Conservation (phyloP, 2,329 filamentous ascomycete species). For the Penicillium sp. region DNA sequence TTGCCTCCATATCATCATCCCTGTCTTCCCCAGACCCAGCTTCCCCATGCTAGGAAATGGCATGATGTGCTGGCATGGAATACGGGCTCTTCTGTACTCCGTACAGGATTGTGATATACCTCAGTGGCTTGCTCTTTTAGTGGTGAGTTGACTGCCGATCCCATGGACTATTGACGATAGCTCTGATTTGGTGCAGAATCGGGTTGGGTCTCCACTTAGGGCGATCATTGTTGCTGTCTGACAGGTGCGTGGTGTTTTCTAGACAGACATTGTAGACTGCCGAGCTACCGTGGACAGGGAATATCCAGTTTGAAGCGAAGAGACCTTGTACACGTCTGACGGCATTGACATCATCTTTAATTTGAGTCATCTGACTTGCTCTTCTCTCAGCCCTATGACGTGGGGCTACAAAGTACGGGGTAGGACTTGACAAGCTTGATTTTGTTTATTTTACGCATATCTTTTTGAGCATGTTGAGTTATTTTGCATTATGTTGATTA, state of each 20-base stretch:
- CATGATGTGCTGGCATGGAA: background rate
- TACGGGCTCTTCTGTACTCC: background rate
- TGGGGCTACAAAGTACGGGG: constrained; percentile 4
- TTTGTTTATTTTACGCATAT: background rate
- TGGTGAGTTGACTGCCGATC: constrained; percentile 4
- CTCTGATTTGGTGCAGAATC: constrained; percentile 1
- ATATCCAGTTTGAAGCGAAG: background rate
- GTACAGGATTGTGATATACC: background rate
- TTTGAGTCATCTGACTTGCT: constrained; percentile 3
- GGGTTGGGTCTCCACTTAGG: constrained; percentile 4
- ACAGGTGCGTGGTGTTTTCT: background rate
- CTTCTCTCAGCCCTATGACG: constrained; percentile 27
- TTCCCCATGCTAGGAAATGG: background rate
- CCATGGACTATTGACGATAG: background rate
- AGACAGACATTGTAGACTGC: background rate
- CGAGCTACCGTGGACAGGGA: background rate
- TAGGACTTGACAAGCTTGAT: background rate
- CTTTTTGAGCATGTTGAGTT: too few relatives aligned
- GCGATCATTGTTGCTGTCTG: constrained; percentile 12
- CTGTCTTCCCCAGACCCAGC: background rate
- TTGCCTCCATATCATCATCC: background rate
- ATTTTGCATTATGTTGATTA: background rate
- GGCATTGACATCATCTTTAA: constrained; percentile 3
- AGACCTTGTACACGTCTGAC: background rate
- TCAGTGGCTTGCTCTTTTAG: background rate